Conservation (phyloP, 2,329 filamentous ascomycete genomes). For the Sphaerulina vaccinii region DNA sequence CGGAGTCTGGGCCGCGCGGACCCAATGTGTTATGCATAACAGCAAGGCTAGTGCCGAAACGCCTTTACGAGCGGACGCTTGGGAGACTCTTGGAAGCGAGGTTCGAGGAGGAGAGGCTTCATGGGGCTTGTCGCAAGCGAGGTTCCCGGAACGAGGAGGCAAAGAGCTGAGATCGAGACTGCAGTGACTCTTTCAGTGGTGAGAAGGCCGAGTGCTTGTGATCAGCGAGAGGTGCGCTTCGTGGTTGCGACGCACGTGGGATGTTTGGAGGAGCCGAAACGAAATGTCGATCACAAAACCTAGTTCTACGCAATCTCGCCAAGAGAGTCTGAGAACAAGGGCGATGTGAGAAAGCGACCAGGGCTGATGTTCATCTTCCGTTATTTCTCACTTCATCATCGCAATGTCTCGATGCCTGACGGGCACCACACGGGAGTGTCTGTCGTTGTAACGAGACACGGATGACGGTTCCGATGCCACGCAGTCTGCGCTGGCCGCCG, state of each 20-base stretch:
- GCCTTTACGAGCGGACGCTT: too few relatives aligned
- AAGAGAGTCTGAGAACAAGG: too few relatives aligned
- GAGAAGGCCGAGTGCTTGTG: too few relatives aligned
- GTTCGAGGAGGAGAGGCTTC: neutral
- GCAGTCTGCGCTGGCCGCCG: conserved; percentile 7
- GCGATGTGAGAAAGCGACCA: too few relatives aligned
- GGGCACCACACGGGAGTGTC: too few relatives aligned
- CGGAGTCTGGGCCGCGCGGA: conserved; percentile 1
- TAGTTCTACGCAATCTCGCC: neutral
- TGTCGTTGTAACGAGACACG: neutral
- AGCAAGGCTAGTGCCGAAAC: neutral
- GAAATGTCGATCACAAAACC: neutral
- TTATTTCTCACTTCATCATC: neutral
- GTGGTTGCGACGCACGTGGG: too few relatives aligned
- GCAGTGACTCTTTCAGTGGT: too few relatives aligned
- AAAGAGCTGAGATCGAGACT: neutral
- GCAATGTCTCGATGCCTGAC: too few relatives aligned
- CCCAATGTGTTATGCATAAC: neutral
- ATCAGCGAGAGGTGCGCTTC: too few relatives aligned
- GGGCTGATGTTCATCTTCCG: neutral
- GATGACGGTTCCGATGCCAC: conserved; percentile 1
- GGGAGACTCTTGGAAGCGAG: neutral
- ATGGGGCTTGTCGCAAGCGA: too few relatives aligned
- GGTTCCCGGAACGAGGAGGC: too few relatives aligned
- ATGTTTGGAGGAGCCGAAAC: too few relatives aligned